These are phyloP conservation scores for Aspergillus cavernicola DNA, from an alignment of 495 filamentous ascomycete species.

Conservation along the genomic window DNA sequence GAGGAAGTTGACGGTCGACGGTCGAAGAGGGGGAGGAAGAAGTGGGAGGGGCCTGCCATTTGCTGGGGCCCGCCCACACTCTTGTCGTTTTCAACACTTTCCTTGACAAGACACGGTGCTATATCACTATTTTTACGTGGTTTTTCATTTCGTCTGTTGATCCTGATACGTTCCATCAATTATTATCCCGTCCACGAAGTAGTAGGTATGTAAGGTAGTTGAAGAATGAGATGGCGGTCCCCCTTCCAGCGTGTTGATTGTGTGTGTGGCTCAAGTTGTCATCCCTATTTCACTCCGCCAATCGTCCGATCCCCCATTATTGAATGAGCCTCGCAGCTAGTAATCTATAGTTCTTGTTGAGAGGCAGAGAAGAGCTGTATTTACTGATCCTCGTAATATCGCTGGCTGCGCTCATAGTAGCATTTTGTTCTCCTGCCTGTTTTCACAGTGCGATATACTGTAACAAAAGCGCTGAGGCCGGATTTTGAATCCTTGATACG, in stretches of 20 bases:
- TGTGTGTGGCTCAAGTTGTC: conserved; percentile 46
- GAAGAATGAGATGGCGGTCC: too few species aligned
- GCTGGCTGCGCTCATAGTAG: too few species aligned
- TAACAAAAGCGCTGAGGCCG: too few species aligned
- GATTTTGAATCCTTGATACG: background rate
- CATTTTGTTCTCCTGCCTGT: background rate
- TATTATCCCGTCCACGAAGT: background rate
- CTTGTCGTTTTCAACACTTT: background rate
- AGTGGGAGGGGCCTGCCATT: conserved; percentile 16
- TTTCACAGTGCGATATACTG: background rate
- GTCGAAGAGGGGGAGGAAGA: conserved; percentile 28
- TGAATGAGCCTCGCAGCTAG: conserved; percentile 22
- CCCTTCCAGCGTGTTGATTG: conserved; percentile 10
- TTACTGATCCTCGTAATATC: background rate
- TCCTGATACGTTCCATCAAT: background rate
- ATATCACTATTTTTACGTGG: too few species aligned
- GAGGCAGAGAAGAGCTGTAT: background rate
- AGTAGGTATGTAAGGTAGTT: background rate
- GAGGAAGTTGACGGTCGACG: too few species aligned
- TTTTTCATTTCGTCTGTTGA: background rate
- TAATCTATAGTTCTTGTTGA: background rate
- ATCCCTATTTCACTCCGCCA: conserved; percentile 42
- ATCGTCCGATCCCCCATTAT: conserved; percentile 30
- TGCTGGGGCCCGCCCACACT: background rate
- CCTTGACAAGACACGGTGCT: background rate